These are phyloP conservation scores for Chaetomium sp. DNA, from an alignment of 2,329 filamentous ascomycete genomes.

Conservation along the genomic window DNA sequence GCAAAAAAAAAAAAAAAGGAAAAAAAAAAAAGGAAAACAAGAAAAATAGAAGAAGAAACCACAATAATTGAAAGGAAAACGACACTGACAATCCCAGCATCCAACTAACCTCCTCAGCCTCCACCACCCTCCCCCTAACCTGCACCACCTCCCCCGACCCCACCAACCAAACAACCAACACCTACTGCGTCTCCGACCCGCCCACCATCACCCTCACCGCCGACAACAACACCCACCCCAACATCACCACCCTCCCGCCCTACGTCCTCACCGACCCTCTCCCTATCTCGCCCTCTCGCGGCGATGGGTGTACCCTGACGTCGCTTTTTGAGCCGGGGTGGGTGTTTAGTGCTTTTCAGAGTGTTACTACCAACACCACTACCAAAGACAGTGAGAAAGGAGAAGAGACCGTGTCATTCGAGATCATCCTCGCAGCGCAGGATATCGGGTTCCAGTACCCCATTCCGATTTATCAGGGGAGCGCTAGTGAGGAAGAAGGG, in stretches of 20 bases:
- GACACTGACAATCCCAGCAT: slow-evolving; percentile 9
- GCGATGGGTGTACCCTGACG: slow-evolving; percentile 22
- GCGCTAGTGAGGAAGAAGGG: neutral
- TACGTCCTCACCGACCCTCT: slow-evolving; percentile 23
- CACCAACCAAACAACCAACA: slow-evolving; percentile 4
- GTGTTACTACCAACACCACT: neutral
- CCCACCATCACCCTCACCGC: slow-evolving; percentile 5
- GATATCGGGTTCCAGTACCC: slow-evolving; percentile 19
- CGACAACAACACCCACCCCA: slow-evolving; percentile 2
- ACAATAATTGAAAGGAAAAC: neutral
- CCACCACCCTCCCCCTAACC: slow-evolving; percentile 14
- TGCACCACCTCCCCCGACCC: slow-evolving; percentile 14
- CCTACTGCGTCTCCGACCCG: slow-evolving; percentile 7
- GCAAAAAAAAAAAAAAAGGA: neutral
- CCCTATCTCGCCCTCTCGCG: slow-evolving; percentile 3
- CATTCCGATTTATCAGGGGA: slow-evolving; percentile 15
- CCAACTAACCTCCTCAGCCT: slow-evolving; percentile 17
- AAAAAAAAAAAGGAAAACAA: neutral
- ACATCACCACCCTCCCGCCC: slow-evolving; percentile 12
- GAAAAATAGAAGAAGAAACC: neutral
- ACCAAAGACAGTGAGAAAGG: neutral
- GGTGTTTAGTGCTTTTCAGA: slow-evolving; percentile 18
- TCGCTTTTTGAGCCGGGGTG: slow-evolving; percentile 21
- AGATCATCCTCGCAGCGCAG: slow-evolving; percentile 16
- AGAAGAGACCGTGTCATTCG: slow-evolving; percentile 13